These are phyloP conservation scores for Ophiostoma triangulosporum DNA, from an alignment of 2,329 filamentous ascomycete genomes.

Conservation along the genomic window DNA sequence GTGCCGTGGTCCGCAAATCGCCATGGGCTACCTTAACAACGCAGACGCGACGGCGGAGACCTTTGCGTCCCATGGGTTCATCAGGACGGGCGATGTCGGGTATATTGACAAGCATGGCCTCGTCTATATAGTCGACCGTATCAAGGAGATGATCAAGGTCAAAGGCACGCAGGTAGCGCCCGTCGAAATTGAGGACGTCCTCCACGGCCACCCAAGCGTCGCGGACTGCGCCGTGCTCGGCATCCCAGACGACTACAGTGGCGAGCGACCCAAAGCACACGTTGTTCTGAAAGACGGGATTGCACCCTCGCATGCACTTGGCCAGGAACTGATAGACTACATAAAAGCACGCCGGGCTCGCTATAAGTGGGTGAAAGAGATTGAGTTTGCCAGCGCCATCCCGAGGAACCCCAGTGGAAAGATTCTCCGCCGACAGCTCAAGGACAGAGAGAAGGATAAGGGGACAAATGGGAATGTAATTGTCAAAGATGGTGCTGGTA, in stretches of 20 bases:
- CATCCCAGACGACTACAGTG: constrained; percentile 45
- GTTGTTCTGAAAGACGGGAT: constrained; percentile 22
- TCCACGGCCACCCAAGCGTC: constrained; percentile 33
- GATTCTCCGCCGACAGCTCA: constrained; percentile 20
- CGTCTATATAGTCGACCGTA: constrained; percentile 40
- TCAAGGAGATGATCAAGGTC: constrained; percentile 31
- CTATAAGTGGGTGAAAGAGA: constrained; percentile 53
- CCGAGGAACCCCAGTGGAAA: constrained; percentile 52
- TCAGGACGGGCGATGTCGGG: constrained; percentile 21
- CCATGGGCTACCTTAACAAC: constrained; percentile 60
- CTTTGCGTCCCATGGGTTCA: constrained; percentile 52
- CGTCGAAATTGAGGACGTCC: constrained; percentile 33
- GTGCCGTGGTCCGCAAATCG: constrained; percentile 58
- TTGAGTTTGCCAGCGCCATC: constrained; percentile 51
- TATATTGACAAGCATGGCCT: constrained; percentile 40
- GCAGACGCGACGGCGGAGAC: constrained; percentile 48
- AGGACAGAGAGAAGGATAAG: neutral
- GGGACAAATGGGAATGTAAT: neutral
- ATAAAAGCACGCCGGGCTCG: constrained; percentile 24
- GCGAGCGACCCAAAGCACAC: constrained; percentile 54
- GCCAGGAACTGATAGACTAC: neutral
- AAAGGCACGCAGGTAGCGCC: constrained; percentile 45
- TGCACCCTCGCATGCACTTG: constrained; percentile 17
- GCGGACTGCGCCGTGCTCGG: constrained; percentile 45
- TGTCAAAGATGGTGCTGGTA: neutral